These are phyloP conservation scores for Acanthamoeba rhysodes DNA, from an alignment of 208 protist species.

Conservation along the genomic window DNA sequence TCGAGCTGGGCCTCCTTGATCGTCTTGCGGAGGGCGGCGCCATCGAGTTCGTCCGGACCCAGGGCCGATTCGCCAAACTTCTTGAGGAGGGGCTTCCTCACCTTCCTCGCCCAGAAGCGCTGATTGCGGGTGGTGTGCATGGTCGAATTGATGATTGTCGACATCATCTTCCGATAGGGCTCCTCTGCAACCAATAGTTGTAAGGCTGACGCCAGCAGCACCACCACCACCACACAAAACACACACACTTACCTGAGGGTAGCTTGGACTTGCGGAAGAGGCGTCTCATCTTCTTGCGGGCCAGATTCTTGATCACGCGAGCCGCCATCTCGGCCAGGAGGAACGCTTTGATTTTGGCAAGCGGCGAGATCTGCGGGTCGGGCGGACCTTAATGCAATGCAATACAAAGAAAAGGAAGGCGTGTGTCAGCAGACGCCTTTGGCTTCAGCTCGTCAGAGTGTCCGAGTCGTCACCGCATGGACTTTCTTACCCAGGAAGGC, in stretches of 20 bases:
- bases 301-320: conserved; percentile 58
- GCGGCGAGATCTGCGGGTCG: neutral
- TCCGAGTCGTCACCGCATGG: too few relatives aligned
- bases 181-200: neutral
- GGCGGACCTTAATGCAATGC: neutral
- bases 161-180: neutral
- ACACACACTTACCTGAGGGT: neutral
- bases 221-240: too few relatives aligned
- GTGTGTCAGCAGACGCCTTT: too few relatives aligned
- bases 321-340: conserved; percentile 65
- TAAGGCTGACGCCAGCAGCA: too few relatives aligned
- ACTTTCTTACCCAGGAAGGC: neutral
- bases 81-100: neutral
- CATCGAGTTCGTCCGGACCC: neutral
- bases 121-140: neutral
- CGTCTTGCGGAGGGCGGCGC: neutral
- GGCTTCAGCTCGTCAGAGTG: too few relatives aligned
- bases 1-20: conserved; percentile 8
- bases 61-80: conserved; percentile 18
- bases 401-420: neutral
- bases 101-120: conserved; percentile 1
- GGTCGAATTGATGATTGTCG: neutral
- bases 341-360: neutral
- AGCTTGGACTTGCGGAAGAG: conserved; percentile 1
- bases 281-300: conserved; percentile 8